Conservation (phyloP, 2,329 filamentous ascomycete genomes). For the Colletotrichum sansevieriae region DNA sequence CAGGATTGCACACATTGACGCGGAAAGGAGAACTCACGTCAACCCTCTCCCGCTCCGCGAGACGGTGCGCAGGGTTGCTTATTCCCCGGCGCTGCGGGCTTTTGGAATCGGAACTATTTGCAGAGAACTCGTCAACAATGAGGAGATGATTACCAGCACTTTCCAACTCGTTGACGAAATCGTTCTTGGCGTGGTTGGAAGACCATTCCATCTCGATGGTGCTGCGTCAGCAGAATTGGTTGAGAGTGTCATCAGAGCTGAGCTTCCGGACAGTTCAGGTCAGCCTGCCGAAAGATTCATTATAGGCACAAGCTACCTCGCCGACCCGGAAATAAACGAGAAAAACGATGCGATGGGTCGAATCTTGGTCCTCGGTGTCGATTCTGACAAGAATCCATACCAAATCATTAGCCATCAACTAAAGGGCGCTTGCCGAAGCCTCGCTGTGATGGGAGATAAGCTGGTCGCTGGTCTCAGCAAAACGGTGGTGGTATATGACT, state of each 20-base stretch:
- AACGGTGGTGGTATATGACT: slow-evolving; percentile 76
- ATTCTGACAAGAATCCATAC: slow-evolving; percentile 79
- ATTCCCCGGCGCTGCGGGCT: slow-evolving; percentile 81
- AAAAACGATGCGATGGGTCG: slow-evolving; percentile 72
- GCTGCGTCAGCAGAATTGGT: slow-evolving; percentile 75
- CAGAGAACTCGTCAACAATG: slow-evolving; percentile 76
- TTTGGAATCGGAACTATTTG: slow-evolving; percentile 91
- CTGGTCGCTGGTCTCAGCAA: slow-evolving; percentile 92
- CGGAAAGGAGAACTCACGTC: slow-evolving; percentile 88
- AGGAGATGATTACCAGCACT: slow-evolving; percentile 82
- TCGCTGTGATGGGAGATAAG: slow-evolving; percentile 80
- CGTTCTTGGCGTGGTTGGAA: slow-evolving; percentile 81
- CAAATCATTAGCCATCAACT: slow-evolving; percentile 77
- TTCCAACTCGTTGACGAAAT: slow-evolving; percentile 94
- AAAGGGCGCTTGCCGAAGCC: slow-evolving; percentile 83
- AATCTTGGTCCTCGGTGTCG: slow-evolving; percentile 87
- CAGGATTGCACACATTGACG: slow-evolving; percentile 85
- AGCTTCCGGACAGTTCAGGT: slow-evolving; percentile 72
- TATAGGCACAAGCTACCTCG: slow-evolving; percentile 87
- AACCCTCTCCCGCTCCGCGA: slow-evolving; percentile 82
- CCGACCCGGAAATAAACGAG: slow-evolving; percentile 68
- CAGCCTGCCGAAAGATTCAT: slow-evolving; percentile 81
- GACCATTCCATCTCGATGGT: slow-evolving; percentile 72
- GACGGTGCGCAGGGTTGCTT: slow-evolving; percentile 88
- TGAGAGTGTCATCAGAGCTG: slow-evolving; percentile 84